Base-by-base conservation (phyloP, 225 moss, liverwort and hornwort species). In the Neckera pumila region DNA sequence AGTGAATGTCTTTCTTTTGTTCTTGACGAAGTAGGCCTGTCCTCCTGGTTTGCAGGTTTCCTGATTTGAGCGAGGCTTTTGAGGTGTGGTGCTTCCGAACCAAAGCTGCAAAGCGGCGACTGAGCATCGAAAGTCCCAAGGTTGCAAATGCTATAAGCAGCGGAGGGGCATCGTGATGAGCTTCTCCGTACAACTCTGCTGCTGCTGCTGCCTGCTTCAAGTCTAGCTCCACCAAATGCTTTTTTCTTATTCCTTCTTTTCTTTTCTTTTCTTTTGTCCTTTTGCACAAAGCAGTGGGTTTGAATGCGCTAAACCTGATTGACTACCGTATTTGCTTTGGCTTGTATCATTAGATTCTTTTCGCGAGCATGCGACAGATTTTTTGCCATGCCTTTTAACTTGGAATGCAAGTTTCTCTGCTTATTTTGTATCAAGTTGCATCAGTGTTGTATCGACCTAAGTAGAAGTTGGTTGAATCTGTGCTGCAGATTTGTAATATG, bases 31-130 rank as follows among this genome's bases (percentile, higher is more conserved):
- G 45, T 76, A 38, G 53, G 20, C 57, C 34, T 64, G 17, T 49
- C 27, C 27, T 84, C 73, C 63, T 84, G 33, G 10, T 72, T 33
- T 80, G 60, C 88, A 94, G 94, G 89, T 97, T 93, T 70, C 97
- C 97, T n/a, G 97, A 97, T 92, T 88, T 97, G 59, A 97, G 96
- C 67, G 97, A 97, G 86, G 97, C 97, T 12, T 97, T 97, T 57
- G 97, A 97, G 91, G 93, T 97, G 59, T 97, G 97, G 97, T 97
- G 97, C 88, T 96, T 93, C 60, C 95, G 97, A 88, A 94, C 95
- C 56, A 97, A 97, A 89, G 96, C 97, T 86, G 97, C 97, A 14
- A 97, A 93, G 87, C 90, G 97, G 80, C 90, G 97, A n/a, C 88
- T 97, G 74, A 94, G 84, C 89, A 51, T 89, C 59, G 94, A 94